Evolutionary conservation across 257 asterid species (phyloP).

Genomic region (Lycium barbarum): DNA sequence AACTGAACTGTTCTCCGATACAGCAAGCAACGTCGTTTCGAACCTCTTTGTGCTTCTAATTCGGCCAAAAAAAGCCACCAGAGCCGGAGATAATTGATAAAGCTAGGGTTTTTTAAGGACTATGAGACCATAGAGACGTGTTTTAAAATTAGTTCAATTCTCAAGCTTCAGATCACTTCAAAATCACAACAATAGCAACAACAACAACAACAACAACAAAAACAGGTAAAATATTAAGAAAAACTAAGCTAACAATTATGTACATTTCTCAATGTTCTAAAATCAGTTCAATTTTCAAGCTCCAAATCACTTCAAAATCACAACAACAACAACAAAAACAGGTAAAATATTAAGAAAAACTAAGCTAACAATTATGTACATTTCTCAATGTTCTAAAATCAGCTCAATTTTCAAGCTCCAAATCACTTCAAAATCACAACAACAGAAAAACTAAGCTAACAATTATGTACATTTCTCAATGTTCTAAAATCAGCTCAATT

Average conservation of each 20-base stretch:
- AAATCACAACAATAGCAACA: background rate
- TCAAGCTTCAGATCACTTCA: background rate
- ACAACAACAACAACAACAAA: background rate
- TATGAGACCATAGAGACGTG: background rate
- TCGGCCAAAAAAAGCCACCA: no score
- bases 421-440: background rate
- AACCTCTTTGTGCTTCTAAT: background rate
- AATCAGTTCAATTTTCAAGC: background rate
- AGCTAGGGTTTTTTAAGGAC: background rate
- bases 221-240: background rate
- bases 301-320: background rate
- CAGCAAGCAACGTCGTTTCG: conserved; percentile 37
- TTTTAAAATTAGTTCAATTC: background rate
- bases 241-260: background rate
- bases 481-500: background rate
- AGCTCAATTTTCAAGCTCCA: background rate
- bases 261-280: background rate
- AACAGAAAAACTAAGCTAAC: background rate
- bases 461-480: background rate
- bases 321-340: no score
- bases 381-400: background rate
- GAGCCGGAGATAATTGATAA: no score
- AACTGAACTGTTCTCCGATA: conserved; percentile 44
- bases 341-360: background rate
- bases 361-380: background rate